phyloP scores from a whole-genome alignment of 2,329 filamentous ascomycete genomes.

The Claviceps fusiformis region DNA sequence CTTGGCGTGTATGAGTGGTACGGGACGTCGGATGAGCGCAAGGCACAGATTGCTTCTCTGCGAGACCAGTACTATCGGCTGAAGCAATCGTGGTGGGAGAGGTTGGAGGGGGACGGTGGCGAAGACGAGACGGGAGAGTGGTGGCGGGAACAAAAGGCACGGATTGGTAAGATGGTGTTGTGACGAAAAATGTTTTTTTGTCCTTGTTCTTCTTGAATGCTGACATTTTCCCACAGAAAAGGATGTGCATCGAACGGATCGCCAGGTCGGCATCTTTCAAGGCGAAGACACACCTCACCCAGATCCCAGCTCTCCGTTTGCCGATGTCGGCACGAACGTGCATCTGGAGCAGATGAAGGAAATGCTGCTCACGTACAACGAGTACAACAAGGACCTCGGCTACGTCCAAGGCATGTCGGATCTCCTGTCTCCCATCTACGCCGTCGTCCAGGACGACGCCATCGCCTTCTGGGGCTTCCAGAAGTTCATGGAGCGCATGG shows the following conservation, averaged over 20 bases:
- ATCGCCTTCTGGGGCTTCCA: constrained; percentile 95
- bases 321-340: constrained; percentile 84
- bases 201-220: neutral
- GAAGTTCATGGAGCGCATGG: constrained; percentile 95
- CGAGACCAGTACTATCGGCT: constrained; percentile 88
- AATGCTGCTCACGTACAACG: constrained; percentile 96
- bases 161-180: constrained; percentile 60
- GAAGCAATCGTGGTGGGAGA: constrained; percentile 94
- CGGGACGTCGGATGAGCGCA: constrained; percentile 73
- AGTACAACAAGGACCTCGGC: constrained; percentile 88
- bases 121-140: constrained; percentile 77
- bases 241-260: constrained; percentile 94
- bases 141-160: constrained; percentile 87
- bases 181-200: neutral
- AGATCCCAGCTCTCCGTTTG: constrained; percentile 89
- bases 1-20: constrained; percentile 91
- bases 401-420: constrained; percentile 99
- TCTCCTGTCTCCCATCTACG: constrained; percentile 87
- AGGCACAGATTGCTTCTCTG: constrained; percentile 68
- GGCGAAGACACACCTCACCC: constrained; percentile 95
- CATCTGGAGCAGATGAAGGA: constrained; percentile 99
- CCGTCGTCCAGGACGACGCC: constrained; percentile 93
- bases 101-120: constrained; percentile 68
- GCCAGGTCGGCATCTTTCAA: constrained; percentile 85
- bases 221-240: constrained; percentile 56